These are phyloP conservation scores for Leccinum subtestaceum DNA, from an alignment of 768 basidiomycete genomes.

Conservation along the genomic window DNA sequence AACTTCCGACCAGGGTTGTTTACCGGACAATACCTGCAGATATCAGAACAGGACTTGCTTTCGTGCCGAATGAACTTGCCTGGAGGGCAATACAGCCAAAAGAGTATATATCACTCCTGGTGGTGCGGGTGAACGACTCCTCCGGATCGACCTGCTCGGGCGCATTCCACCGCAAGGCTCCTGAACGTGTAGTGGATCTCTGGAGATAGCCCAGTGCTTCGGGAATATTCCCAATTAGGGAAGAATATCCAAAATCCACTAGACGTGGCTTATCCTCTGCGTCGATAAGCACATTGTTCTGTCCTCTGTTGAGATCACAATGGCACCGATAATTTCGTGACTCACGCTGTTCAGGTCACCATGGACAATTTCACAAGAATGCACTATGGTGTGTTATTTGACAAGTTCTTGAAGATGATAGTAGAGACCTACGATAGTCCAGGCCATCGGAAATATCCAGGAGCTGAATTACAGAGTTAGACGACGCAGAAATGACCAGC, in stretches of 20 bases:
- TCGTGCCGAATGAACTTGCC: background rate
- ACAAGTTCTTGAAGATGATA: background rate
- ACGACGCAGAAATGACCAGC: background rate
- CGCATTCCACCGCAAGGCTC: background rate
- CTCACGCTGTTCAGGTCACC: background rate
- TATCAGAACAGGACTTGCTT: background rate
- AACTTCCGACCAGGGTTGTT: background rate
- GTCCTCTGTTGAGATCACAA: background rate
- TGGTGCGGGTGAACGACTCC: background rate
- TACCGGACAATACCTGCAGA: background rate
- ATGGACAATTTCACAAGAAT: background rate
- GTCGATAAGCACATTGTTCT: conserved; percentile 5
- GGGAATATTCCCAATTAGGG: background rate
- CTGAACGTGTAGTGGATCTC: background rate
- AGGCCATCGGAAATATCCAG: background rate
- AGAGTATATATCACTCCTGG: background rate
- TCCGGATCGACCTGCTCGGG: background rate
- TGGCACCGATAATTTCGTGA: too few relatives aligned
- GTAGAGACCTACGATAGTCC: background rate
- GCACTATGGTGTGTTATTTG: background rate
- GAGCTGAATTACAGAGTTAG: background rate
- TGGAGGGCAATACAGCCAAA: background rate
- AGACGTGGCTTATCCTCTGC: background rate
- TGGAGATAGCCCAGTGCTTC: background rate
- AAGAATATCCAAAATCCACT: background rate